Evolutionary conservation across 495 filamentous ascomycete genomes (phyloP).

Genomic region (Platismatia glauca): DNA sequence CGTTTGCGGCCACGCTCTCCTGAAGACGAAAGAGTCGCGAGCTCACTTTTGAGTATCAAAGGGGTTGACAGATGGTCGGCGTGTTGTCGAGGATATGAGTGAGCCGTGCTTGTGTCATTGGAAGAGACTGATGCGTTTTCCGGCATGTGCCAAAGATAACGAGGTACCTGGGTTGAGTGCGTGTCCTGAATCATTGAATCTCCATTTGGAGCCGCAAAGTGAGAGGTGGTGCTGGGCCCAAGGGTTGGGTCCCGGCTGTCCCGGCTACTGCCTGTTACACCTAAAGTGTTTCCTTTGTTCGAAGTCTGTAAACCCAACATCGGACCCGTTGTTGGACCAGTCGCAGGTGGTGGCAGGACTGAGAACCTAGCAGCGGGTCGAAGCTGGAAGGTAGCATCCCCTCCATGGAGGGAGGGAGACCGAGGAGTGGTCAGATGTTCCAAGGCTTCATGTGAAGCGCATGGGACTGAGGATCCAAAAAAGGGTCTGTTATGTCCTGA

Average conservation of each 20-base stretch:
- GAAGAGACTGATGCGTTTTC: background rate
- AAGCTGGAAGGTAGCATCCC: background rate
- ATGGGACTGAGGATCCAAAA: background rate
- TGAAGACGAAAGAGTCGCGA: background rate
- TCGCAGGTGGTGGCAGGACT: conserved; percentile 9
- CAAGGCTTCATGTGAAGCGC: background rate
- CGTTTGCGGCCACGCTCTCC: conserved; percentile 1
- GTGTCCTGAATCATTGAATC: background rate
- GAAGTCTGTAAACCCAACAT: background rate
- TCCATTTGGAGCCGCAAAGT: background rate
- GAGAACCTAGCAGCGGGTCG: background rate
- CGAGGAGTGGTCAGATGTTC: background rate
- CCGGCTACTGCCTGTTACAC: background rate
- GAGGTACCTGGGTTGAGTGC: background rate
- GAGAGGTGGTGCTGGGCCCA: background rate
- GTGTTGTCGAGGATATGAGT: background rate
- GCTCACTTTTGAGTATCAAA: background rate
- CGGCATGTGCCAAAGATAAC: background rate
- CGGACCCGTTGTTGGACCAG: background rate
- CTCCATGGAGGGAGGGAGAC: background rate
- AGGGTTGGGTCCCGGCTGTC: background rate
- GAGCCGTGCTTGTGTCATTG: background rate
- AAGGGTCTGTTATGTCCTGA: background rate
- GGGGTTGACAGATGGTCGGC: background rate
- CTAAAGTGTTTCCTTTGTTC: background rate